Conservation (phyloP, 2,329 filamentous ascomycete genomes). For the Xylaria digitata region DNA sequence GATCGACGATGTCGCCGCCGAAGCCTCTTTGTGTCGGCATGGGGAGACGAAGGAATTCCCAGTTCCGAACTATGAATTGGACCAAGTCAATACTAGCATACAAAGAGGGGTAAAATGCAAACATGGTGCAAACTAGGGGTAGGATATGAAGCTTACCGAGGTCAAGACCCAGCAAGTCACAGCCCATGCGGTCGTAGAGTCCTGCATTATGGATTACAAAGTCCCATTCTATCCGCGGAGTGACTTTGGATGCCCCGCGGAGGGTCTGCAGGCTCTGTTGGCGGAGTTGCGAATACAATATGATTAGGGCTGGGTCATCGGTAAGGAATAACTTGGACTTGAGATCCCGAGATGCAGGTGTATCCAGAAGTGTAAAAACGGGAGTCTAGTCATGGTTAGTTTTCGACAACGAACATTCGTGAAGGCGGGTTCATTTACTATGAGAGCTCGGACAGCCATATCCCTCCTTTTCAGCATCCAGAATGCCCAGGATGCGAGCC, state of each 20-base stretch:
- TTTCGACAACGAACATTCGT: not conserved
- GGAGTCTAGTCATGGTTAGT: conserved; percentile 68
- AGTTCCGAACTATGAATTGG: conserved; percentile 72
- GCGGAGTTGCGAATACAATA: conserved; percentile 87
- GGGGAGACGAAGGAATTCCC: conserved; percentile 76
- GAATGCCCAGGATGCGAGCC: conserved; percentile 95
- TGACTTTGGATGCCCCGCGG: conserved; percentile 84
- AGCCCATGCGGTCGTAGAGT: conserved; percentile 91
- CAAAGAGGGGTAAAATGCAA: not conserved
- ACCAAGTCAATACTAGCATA: conserved; percentile 2
- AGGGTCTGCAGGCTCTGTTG: conserved; percentile 85
- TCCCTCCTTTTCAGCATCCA: conserved; percentile 87
- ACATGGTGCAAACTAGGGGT: not conserved
- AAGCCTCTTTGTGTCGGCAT: conserved; percentile 52
- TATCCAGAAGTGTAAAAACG: conserved; percentile 77
- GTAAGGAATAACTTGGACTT: conserved; percentile 84
- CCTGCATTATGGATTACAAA: conserved; percentile 88
- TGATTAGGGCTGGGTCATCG: conserved; percentile 88
- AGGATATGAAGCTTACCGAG: conserved; percentile 66
- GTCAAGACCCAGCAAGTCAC: conserved; percentile 88
- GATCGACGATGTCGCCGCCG: conserved; percentile 66
- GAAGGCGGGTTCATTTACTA: conserved; percentile 65
- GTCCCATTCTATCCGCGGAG: conserved; percentile 83
- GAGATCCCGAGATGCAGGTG: conserved; percentile 74
- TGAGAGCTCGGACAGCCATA: conserved; percentile 84